Base-by-base conservation (phyloP, 2,329 filamentous ascomycete genomes). In the Pyrenochaeta sp. region DNA sequence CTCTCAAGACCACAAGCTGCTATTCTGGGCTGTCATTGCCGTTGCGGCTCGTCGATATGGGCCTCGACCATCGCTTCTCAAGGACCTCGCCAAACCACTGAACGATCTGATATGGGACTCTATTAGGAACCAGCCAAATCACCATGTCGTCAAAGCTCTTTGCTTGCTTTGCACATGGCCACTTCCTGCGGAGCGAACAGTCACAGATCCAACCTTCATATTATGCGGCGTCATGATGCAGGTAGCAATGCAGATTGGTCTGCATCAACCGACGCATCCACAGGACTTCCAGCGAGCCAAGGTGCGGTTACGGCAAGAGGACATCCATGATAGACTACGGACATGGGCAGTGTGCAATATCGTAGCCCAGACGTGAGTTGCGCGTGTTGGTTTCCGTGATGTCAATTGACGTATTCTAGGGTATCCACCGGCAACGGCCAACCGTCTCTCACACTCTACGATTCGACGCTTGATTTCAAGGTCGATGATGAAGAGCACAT, bases 271-370 rank as follows among this genome's bases (percentile, higher is more conserved):
- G 9, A 90, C 87, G 41, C 86, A 92, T 67, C 89, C 88, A 30
- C 88, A 92, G 67, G 89, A 93, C 68, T 94, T 93, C 67, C 90
- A 88, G 2, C 78, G 88, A 35, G 86, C 88, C 19, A 86, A 84
- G 2, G 79, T 89, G 21, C 86, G 91, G 55, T 76, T 93, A 26
- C 87, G 88, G 58, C 87, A 87, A 60, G 88, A 92, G 63, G 88
- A 92, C 60, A 81, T 92, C 44, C 83, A 88, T 55, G 89, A 94
- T 63, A 81, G 89, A 24, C 83, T 92, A 29, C 84, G 84, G 36
- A 93, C 89, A 1, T 94, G 89, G 89, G 89, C 89, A 1, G 87
- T 90, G 3, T 90, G 88, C 74, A 94, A 94, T 64, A 88, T 93
- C 53, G 89, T 92, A 22, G 86, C 88, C 15, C 89, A 93, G 58